Evolutionary conservation across 164 flowering plant species (phyloP).

Genomic region (Vitis riparia): DNA sequence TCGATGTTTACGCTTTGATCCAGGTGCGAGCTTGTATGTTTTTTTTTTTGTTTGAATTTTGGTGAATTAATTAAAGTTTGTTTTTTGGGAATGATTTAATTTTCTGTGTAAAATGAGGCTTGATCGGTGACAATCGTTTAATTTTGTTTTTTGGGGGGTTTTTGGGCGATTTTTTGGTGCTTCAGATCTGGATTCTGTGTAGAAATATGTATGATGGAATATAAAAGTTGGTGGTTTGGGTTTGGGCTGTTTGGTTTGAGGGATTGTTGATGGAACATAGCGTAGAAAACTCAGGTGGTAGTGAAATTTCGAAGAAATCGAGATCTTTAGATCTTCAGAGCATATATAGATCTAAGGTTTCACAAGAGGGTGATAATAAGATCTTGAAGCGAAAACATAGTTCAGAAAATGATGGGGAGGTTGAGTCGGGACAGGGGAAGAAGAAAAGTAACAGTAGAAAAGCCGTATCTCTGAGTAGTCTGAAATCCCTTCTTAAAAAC

Average conservation of each 20-base stretch:
- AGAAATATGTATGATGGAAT: slow-evolving; percentile 48
- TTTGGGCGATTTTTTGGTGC: slow-evolving; percentile 21
- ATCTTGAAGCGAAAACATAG: slow-evolving; percentile 26
- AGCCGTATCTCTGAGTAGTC: slow-evolving; percentile 45
- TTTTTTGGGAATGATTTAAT: neutral
- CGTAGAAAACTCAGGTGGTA: slow-evolving; percentile 40
- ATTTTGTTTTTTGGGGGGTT: slow-evolving; percentile 3
- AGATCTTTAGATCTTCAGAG: slow-evolving; percentile 70
- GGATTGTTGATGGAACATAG: slow-evolving; percentile 73
- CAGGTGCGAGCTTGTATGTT: slow-evolving; percentile 37
- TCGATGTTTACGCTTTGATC: slow-evolving; percentile 4
- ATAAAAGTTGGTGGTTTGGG: slow-evolving; percentile 38
- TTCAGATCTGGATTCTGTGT: slow-evolving; percentile 49
- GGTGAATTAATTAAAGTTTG: slow-evolving; percentile 2
- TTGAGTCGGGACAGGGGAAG: slow-evolving; percentile 18
- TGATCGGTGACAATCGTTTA: slow-evolving; percentile 5
- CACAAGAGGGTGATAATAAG: slow-evolving; percentile 18
- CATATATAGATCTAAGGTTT: slow-evolving; percentile 34
- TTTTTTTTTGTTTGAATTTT: neutral
- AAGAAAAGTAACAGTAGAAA: slow-evolving; percentile 46
- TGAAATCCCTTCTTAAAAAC: slow-evolving; percentile 29
- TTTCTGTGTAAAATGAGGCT: slow-evolving; percentile 5
- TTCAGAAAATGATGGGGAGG: slow-evolving; percentile 18
- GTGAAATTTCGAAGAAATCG: slow-evolving; percentile 45
- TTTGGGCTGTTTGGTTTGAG: slow-evolving; percentile 31